Base-by-base conservation (phyloP, 257 asterid species). In the Capsicum baccatum region DNA sequence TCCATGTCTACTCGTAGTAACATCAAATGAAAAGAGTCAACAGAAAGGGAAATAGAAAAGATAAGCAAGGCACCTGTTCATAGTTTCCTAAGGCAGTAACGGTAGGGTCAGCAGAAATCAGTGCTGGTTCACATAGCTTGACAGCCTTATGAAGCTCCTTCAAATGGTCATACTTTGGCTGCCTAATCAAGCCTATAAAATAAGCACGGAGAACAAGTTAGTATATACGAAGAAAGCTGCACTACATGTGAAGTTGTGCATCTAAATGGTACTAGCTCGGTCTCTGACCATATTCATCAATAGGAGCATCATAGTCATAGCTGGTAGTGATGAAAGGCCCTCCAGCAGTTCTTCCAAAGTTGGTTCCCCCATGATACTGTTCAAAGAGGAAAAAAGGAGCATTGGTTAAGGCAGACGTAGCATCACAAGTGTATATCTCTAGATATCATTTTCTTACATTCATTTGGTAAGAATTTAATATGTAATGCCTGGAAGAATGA, bases 241-340 rank as follows among this genome's bases (percentile, higher is more conserved):
- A 37, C 6, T 58, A 59, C 58, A 70, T 83, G 82, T 21, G 35
- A 12, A 54, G 50, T 33, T 48, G 42, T 35, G 13, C 44, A 1
- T 63, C 68, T 12, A 17, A 47, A 70, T 33, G 52, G 48, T 15
- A 19, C 15, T 21, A 39, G 54, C 44, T 76, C 84, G 57, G 79
- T 78, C 21, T 54, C 92, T 84, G 66, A 96, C 99, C 99, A 47
- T 93, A 96, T 93, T 96, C 99, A 86, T 96, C 99, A 26, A 96
- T 92, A 44, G 99, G 99, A 86, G 99, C 99, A 89, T 96, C 99
- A 12, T 96, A 96, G 89, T 96, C 99, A 6, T 96, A 96, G 91
- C 99, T 96, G 80, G 99, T 96, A 11, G 99, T 96, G 58, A 94
- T 81, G 66, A 92, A 96, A 82, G 99, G 99, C 60, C 99, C 99